Evolutionary conservation across 2,329 filamentous ascomycete genomes (phyloP).

Genomic region (Byssothecium circinans): DNA sequence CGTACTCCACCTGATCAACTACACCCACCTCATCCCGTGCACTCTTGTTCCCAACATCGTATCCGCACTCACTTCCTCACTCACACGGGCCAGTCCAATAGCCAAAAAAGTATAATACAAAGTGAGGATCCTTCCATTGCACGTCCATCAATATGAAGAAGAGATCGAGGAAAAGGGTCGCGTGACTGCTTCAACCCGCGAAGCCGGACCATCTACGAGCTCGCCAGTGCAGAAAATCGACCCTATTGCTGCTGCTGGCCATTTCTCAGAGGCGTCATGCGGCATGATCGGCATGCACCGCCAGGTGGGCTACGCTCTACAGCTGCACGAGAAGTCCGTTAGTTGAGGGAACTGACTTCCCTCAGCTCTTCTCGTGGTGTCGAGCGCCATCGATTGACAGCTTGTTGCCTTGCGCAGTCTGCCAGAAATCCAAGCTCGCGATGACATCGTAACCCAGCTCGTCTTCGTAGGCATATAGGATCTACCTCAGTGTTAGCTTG

Average conservation of each 20-base stretch:
- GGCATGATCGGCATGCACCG: background rate
- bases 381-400: slow-evolving; percentile 30
- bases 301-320: background rate
- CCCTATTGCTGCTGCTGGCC: background rate
- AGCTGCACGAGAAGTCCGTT: background rate
- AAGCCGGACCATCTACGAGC: background rate
- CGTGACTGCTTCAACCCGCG: background rate
- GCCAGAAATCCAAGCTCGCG: slow-evolving; percentile 94
- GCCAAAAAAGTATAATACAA: slow-evolving; percentile 15
- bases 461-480: slow-evolving; percentile 96
- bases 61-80: background rate
- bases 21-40: background rate
- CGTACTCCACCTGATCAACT: slow-evolving; percentile 1
- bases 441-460: slow-evolving; percentile 91
- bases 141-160: background rate
- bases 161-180: background rate
- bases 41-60: background rate
- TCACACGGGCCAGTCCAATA: slow-evolving; percentile 7
- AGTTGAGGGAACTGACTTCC: background rate
- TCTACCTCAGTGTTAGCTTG: slow-evolving; percentile 58
- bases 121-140: background rate
- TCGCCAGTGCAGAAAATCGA: background rate
- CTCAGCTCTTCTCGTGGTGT: slow-evolving; percentile 30
- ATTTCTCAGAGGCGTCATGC: background rate
- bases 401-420: slow-evolving; percentile 33